Percentiles rank a stretch among this genome's conserved stretches.
phyloP scores from a whole-genome alignment of 2,329 filamentous ascomycete species.

The Chaetomium sp. region DNA sequence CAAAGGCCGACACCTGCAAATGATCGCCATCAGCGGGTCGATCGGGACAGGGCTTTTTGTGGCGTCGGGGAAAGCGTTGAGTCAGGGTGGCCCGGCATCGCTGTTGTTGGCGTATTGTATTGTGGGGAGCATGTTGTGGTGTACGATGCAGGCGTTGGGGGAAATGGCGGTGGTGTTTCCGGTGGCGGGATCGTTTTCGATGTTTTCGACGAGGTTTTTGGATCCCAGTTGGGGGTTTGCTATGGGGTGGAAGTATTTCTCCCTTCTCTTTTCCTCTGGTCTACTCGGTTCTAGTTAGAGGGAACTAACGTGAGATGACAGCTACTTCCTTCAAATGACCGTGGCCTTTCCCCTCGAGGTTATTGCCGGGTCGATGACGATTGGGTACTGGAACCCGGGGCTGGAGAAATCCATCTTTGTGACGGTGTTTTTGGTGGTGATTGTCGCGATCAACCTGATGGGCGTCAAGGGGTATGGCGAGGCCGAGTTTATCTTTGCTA shows the following conservation, averaged over 20 bases:
- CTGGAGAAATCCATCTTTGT: conserved; percentile 43
- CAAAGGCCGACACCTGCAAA: conserved; percentile 76
- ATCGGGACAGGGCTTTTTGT: conserved; percentile 91
- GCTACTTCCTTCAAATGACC: conserved; percentile 43
- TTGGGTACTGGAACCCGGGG: conserved; percentile 43
- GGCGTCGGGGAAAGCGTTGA: conserved; percentile 67
- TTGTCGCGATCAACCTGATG: conserved; percentile 50
- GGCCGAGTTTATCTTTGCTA: conserved; percentile 54
- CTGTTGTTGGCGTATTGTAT: conserved; percentile 68
- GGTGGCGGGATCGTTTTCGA: conserved; percentile 53
- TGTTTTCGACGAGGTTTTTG: conserved; percentile 50
- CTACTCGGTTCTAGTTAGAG: no score
- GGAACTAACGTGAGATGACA: no score
- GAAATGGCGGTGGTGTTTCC: conserved; percentile 51
- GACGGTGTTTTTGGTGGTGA: conserved; percentile 45
- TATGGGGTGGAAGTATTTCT: conserved; percentile 44
- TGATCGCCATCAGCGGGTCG: conserved; percentile 69
- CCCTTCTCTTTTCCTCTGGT: no score
- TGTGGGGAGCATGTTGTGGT: conserved; percentile 83
- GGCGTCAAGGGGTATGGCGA: conserved; percentile 50
- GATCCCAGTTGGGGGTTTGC: conserved; percentile 50
- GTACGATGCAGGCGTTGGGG: conserved; percentile 54
- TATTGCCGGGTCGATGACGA: conserved; percentile 42
- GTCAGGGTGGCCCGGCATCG: conserved; percentile 69
- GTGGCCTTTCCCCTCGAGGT: conserved; percentile 43